Evolutionary conservation across 345 rosid genomes (phyloP).

Genomic region (Citrus sp.): DNA sequence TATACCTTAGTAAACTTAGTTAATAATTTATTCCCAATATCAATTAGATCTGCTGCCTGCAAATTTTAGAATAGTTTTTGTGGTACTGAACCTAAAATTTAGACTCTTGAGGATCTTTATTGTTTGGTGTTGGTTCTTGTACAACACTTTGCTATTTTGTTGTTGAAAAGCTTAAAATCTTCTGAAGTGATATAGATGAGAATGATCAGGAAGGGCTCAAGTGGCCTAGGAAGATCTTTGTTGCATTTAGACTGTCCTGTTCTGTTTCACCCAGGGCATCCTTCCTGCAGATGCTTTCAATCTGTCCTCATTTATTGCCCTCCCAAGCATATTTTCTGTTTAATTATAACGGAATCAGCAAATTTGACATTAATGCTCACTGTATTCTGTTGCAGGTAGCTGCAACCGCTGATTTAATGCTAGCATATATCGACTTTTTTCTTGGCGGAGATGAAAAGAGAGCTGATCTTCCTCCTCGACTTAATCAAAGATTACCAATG

Average conservation of each 20-base stretch:
- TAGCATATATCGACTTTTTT: slow-evolving; percentile 83
- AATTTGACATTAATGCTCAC: neutral
- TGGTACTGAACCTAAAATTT: neutral
- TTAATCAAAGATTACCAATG: slow-evolving; percentile 76
- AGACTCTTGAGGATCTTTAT: neutral
- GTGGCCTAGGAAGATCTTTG: neutral
- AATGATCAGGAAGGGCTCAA: neutral
- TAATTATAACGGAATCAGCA: neutral
- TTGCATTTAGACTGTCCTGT: neutral
- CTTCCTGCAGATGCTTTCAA: neutral
- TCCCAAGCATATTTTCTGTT: neutral
- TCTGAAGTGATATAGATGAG: neutral
- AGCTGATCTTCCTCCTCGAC: slow-evolving; percentile 75
- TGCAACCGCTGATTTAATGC: slow-evolving; percentile 81
- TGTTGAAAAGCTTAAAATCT: neutral
- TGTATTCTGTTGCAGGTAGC: slow-evolving; percentile 54
- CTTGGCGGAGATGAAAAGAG: slow-evolving; percentile 96
- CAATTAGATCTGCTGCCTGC: neutral
- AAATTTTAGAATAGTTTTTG: neutral
- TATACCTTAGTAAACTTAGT: neutral
- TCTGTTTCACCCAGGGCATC: neutral
- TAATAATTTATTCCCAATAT: neutral
- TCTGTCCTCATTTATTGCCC: neutral
- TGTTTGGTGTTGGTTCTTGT: neutral
- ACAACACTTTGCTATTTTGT: neutral